Conservation (phyloP, 352 stramenopile genomes). For the Phytopythium chamaehyphon region DNA sequence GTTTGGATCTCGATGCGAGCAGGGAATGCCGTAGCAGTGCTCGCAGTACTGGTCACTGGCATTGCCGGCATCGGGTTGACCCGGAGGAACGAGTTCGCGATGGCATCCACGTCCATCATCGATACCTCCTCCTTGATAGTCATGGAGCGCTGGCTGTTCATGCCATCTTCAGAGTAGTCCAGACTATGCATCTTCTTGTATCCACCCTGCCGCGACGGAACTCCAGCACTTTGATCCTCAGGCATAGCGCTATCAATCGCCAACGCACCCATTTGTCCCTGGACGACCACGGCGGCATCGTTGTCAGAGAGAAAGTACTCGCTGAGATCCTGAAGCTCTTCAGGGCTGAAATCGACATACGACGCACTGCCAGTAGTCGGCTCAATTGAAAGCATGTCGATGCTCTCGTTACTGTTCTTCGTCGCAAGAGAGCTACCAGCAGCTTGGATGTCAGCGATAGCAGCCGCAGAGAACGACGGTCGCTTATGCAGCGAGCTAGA, state of each 20-base stretch:
- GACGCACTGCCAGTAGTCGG: conserved; percentile 35
- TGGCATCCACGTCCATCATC: conserved; percentile 43
- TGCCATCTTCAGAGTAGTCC: conserved; percentile 48
- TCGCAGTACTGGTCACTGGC: conserved; percentile 8
- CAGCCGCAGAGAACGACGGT: conserved; percentile 5
- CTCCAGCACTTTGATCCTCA: conserved; percentile 8
- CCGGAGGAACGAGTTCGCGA: conserved; percentile 51
- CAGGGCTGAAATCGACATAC: conserved; percentile 54
- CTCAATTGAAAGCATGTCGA: conserved; percentile 15
- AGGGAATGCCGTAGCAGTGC: conserved; percentile 24
- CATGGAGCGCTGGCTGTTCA: conserved; percentile 11
- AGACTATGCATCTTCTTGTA: conserved; percentile 80
- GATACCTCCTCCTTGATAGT: conserved; percentile 37
- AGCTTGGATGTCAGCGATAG: conserved; percentile 1
- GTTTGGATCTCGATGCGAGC: conserved; percentile 76
- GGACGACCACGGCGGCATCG: conserved; percentile 25
- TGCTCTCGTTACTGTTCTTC: background rate
- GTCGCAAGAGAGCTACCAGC: background rate
- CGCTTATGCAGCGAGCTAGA: conserved; percentile 38
- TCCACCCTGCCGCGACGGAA: background rate
- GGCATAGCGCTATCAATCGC: no score
- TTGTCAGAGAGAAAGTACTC: conserved; percentile 69
- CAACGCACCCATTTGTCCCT: conserved; percentile 22
- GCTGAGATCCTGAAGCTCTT: conserved; percentile 72
- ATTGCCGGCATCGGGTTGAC: conserved; percentile 10